Evolutionary conservation across 2,329 filamentous ascomycete genomes (phyloP), one percentile per base, ranked within the genome.

Genomic region (Aspergillus vadensis): DNA sequence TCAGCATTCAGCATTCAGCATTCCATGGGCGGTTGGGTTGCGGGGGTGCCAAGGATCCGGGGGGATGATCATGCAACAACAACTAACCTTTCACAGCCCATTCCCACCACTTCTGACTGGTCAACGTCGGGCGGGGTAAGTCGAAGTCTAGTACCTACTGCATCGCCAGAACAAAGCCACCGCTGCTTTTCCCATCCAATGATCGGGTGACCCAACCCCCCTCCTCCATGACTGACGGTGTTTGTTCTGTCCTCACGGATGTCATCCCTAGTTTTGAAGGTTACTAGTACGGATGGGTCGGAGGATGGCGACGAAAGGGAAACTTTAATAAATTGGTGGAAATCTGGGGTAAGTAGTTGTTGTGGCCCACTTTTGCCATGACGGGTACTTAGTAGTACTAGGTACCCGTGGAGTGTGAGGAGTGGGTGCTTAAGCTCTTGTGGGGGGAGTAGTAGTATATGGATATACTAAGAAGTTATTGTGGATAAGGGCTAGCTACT

Each of bases 21-120:
- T n/a, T 47, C 21, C 23, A 21, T 14, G 44, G 30, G 10, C 9
- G 30, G 9, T 32, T 32, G 30, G 30, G 43, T 23, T 48, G 58
- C 58, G 58, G 58, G 58, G 58, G 14, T 52, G 58, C 58, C 53
- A 60, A 60, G 58, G 53, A 60, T 60, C 58, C 53, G 58, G 58
- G 58, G 58, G 58, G 39, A 14, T 49, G 56, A 60, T 56, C 25
- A 44, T 56, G 41, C 53, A 58, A 19, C 19, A 48, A 30, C 21
- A 36, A 32, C n/a, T 27, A 27, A 27, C 25, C 44, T 10, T 49
- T 39, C 19, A 14, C 27, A 5, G 19, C 15, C 2, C 2, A 10
- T 6, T 36, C 12, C 32, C 12, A 30, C 5, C 12, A 12, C 5
- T 36, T 36, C 23, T 27, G 30, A 60, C 56, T 60, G 58, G 58